Conservation (phyloP, 164 flowering plant species). For the Annona squamosa region DNA sequence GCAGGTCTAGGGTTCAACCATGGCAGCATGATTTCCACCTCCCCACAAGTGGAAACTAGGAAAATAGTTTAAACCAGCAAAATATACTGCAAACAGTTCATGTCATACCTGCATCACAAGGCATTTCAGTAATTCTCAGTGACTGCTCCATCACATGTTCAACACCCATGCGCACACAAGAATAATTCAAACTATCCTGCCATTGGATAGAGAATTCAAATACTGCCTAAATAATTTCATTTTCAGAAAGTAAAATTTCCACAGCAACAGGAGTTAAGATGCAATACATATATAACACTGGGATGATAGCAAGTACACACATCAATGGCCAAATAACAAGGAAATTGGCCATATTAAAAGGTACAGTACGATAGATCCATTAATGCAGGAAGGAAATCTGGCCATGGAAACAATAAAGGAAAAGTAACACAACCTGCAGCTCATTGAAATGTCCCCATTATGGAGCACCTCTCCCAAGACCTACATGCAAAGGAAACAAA, state of each 20-base stretch:
- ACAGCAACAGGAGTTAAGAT: background rate
- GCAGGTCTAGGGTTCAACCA: background rate
- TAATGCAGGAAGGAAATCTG: background rate
- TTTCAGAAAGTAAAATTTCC: background rate
- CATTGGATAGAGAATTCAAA: background rate
- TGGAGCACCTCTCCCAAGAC: background rate
- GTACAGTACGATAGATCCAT: background rate
- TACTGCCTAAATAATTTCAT: background rate
- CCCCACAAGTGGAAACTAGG: background rate
- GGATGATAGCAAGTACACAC: background rate
- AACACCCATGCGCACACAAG: background rate
- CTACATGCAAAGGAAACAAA: background rate
- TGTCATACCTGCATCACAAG: slow-evolving; percentile 1
- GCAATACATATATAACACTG: background rate
- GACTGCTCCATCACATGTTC: background rate
- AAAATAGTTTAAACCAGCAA: background rate
- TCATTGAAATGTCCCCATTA: background rate
- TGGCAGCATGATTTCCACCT: background rate
- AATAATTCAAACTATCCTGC: background rate
- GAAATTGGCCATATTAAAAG: background rate
- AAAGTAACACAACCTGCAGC: background rate
- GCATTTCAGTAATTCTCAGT: background rate
- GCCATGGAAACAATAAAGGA: background rate
- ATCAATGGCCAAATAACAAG: background rate
- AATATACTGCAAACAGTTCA: background rate